Evolutionary conservation across 108 stramenopile genomes (phyloP).

Genomic region (Nannochloropsis gaditana): DNA sequence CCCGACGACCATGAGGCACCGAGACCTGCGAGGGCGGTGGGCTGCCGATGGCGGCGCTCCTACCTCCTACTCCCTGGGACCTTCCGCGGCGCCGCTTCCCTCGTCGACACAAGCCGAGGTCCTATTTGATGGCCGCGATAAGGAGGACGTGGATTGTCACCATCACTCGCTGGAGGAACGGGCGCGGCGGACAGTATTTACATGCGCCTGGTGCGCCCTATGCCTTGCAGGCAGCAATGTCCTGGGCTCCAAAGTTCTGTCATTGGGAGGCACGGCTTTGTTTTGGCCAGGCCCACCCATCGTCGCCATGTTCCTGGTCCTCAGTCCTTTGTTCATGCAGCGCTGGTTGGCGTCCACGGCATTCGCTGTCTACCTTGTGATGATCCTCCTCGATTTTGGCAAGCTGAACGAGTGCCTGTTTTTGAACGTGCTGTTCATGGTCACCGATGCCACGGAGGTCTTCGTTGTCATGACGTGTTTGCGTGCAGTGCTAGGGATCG

Average conservation of each 20-base stretch:
- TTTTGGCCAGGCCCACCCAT: neutral
- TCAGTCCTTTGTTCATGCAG: neutral
- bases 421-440: neutral
- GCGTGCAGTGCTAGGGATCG: neutral
- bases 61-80: too few relatives aligned
- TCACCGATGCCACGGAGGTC: slow-evolving; percentile 3
- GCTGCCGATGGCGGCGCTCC: too few relatives aligned
- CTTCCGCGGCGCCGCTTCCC: too few relatives aligned
- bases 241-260: neutral
- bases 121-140: too few relatives aligned
- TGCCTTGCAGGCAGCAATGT: neutral
- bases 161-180: neutral
- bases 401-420: neutral
- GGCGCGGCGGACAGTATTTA: neutral
- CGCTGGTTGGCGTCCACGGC: neutral
- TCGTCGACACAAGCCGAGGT: too few relatives aligned
- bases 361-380: too few relatives aligned
- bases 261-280: neutral
- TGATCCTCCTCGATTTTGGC: neutral
- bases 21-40: too few relatives aligned
- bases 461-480: slow-evolving; percentile 9
- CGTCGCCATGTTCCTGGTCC: slow-evolving; percentile 10
- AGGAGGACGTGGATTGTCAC: too few relatives aligned
- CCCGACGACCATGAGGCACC: too few relatives aligned
- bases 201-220: neutral